Evolutionary conservation across 495 filamentous ascomycete genomes (phyloP), one percentile per base, ranked within the genome.

Genomic region (Podospora appendiculata): DNA sequence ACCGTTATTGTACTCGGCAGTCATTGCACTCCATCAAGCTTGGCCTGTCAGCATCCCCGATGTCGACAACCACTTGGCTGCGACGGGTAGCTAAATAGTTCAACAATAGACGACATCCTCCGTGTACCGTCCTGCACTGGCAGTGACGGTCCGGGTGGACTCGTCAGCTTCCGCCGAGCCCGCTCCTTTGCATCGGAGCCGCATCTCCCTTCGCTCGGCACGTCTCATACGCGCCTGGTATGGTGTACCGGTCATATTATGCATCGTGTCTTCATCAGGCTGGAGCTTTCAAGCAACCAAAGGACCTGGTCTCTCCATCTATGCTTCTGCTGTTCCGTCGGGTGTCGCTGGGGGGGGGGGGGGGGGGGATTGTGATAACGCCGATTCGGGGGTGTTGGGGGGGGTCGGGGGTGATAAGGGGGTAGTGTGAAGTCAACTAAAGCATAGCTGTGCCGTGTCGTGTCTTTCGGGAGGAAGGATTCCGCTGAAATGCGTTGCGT

Each of bases 241-340:
- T 41, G 40, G 51, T 51, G 33, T 48, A 11, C 13, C n/a, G 36
- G 36, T 38, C 48, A 51, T 54, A 50, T 47, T 44, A 53, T 48
- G 47, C 35, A 44, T 55, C 41, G 36, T 34, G 32, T 48, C 39
- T 45, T 62, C 63, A 48, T 54, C 61, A 69, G 69, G 70, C 70
- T 74, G 70, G 74, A 72, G 74, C 74, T 71, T 75, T 75, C 65
- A 76, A 75, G 73, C 73, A 66, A 77, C 68, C 72, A 76, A 67
- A 62, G 58, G 65, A 57, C 70, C 64, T 63, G 59, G 44, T 49
- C 38, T 58, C 36, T 38, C 56, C 51, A 44, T 61, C 53, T 67
- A 53, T 56, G 53, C 59, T 41, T 51, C 47, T 58, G 55, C 50
- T 58, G 53, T 59, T 59, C 54, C 47, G 46, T 53, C 44, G 59